Percentiles rank a stretch among this genome's conserved stretches.
These are phyloP conservation scores for Aurantiochytrium sp. DNA, from an alignment of 108 stramenopile species.

Conservation along the genomic window DNA sequence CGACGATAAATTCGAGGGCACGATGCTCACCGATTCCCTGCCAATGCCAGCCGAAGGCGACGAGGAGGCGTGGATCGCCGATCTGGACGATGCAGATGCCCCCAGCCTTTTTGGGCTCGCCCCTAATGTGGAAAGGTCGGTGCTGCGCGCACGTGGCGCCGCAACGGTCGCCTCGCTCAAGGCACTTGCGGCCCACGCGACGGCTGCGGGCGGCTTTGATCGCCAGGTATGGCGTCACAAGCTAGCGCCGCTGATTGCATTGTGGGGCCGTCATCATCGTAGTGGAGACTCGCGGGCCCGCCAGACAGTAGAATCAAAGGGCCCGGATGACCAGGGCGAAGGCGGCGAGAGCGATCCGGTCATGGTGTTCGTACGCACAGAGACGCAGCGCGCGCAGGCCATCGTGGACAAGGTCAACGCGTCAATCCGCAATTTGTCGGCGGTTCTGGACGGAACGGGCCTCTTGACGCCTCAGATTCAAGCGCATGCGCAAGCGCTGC, in stretches of 20 bases:
- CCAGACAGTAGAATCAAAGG: neutral
- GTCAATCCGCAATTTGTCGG: neutral
- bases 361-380: neutral
- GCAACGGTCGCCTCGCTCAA: conserved; percentile 9
- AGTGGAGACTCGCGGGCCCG: neutral
- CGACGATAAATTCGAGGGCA: conserved; percentile 28
- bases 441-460: conserved; percentile 8
- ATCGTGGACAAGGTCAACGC: conserved; percentile 32
- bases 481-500: neutral
- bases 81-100: conserved; percentile 42
- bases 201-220: conserved; percentile 21
- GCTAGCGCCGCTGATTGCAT: conserved; percentile 40
- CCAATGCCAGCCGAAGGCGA: conserved; percentile 21
- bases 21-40: conserved; percentile 18
- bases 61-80: conserved; percentile 18
- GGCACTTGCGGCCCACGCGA: neutral
- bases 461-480: neutral
- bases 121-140: conserved; percentile 49
- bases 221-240: conserved; percentile 28
- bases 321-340: neutral
- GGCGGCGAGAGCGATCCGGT: neutral
- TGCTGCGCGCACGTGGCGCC: conserved; percentile 41
- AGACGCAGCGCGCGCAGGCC: conserved; percentile 26
- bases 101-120: conserved; percentile 47
- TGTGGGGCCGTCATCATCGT: conserved; percentile 32